Base-by-base conservation (phyloP, 108 stramenopile species). In the Cylindrotheca closterium region DNA sequence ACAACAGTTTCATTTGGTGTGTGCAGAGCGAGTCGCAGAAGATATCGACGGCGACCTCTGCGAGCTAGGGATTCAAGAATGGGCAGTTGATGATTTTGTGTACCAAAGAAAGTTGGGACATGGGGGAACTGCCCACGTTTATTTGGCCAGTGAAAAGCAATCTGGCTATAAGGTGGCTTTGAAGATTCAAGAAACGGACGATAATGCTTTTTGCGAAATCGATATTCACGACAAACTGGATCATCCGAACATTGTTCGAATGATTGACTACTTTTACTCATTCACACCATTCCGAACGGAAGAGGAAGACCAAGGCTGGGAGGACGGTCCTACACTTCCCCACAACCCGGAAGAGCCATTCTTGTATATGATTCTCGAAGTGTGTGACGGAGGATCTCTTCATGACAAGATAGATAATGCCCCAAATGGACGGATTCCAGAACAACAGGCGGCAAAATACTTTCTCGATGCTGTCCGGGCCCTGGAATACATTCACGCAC, bases 191-290 rank as follows among this genome's bases (percentile, higher is more conserved):
- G 25, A 42, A 25, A 32, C 47, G 4, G 49, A 58, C 51, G 68
- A 70, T 2, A 37, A 60, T 27, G 67, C 67, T 2, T 4, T 60
- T 7, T 59, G 58, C 37, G 68, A 70, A 22, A 4, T 70, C 24
- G 68, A 70, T 29, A 26, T 70, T 24, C 68, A 70, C 51, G 30
- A 48, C 17, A 30, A 58, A 5, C 42, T 70, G 24, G n/a, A 52
- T 32, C 68, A 70, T 51, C 24, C 50, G 17, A 53, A 60, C 24
- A 61, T 54, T 15, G 58, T 58, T 28, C 24, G 46, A 27, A 60
- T 70, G 68, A 29, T 70, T 45, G 68, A 70, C 30, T 70, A 70
- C 28, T 70, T 70, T 26, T 70, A 37, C 26, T 10, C 46, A 3
- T 51, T 54, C 26, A 19, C 26, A n/a, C 51, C 68, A 23, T 70